Evolutionary conservation across 2,329 filamentous ascomycete species (phyloP).

Genomic region (Colletotrichum incanum): DNA sequence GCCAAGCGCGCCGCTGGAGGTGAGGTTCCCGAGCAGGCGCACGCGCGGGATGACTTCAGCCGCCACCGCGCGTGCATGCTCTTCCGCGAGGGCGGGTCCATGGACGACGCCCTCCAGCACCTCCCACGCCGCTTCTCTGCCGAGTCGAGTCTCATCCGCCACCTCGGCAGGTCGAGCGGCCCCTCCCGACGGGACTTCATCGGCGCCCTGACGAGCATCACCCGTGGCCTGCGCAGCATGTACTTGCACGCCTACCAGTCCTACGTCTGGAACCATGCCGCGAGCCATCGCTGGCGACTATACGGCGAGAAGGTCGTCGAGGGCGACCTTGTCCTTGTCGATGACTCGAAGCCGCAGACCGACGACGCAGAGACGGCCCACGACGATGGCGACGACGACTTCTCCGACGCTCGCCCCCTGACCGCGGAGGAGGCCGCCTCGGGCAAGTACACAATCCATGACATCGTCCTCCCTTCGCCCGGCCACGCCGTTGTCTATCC

Average conservation of each 20-base stretch:
- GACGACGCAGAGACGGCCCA: slow-evolving; percentile 64
- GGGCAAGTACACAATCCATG: slow-evolving; percentile 85
- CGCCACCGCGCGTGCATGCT: slow-evolving; percentile 85
- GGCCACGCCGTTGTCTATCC: slow-evolving; percentile 94
- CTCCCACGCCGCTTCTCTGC: slow-evolving; percentile 88
- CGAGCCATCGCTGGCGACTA: slow-evolving; percentile 83
- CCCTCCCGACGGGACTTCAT: slow-evolving; percentile 78
- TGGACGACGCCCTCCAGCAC: slow-evolving; percentile 73
- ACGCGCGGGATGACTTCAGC: slow-evolving; percentile 82
- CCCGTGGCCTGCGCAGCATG: slow-evolving; percentile 88
- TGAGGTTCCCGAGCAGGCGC: slow-evolving; percentile 59
- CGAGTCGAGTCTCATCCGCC: slow-evolving; percentile 83
- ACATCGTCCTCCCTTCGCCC: slow-evolving; percentile 92
- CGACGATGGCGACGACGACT: slow-evolving; percentile 72
- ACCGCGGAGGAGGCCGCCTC: slow-evolving; percentile 83
- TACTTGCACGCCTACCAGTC: slow-evolving; percentile 98
- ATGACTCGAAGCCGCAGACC: slow-evolving; percentile 48
- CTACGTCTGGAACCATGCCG: slow-evolving; percentile 91
- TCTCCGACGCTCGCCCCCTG: slow-evolving; percentile 76
- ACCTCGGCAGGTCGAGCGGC: slow-evolving; percentile 68
- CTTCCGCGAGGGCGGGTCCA: slow-evolving; percentile 74
- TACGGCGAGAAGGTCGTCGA: slow-evolving; percentile 83
- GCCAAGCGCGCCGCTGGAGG: slow-evolving; percentile 60
- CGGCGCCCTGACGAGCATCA: slow-evolving; percentile 85
- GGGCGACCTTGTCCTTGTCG: slow-evolving; percentile 84